Percentiles rank a stretch among this genome's conserved stretches.
Evolutionary conservation across 2,329 filamentous ascomycete species (phyloP).

Genomic region (Nothophaeocryptopus gaeumannii): DNA sequence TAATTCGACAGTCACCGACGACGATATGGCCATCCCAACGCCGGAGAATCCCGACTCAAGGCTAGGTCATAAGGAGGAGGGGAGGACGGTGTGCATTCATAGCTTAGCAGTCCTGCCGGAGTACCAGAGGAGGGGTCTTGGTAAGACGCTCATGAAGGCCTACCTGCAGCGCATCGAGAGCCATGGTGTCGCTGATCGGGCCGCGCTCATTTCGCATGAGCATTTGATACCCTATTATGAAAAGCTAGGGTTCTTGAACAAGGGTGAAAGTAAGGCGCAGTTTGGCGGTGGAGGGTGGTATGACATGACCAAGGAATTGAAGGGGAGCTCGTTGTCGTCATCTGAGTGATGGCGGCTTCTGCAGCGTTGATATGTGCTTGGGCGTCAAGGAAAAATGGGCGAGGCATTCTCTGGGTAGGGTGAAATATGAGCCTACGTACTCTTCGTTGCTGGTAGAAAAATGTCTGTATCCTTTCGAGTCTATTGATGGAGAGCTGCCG

Average conservation of each 20-base stretch:
- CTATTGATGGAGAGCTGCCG: too few species aligned
- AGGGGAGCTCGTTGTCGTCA: too few species aligned
- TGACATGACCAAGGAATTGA: constrained; percentile 64
- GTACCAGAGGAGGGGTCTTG: constrained; percentile 71
- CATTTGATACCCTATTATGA: constrained; percentile 73
- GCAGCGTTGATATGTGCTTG: too few species aligned
- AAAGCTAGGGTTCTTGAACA: constrained; percentile 67
- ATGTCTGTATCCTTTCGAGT: too few species aligned
- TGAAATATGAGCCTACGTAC: too few species aligned
- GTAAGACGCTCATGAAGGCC: constrained; percentile 68
- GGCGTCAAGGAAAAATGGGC: too few species aligned
- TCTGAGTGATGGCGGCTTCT: too few species aligned
- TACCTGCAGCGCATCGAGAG: constrained; percentile 75
- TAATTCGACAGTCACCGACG: constrained; percentile 64
- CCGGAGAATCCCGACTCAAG: constrained; percentile 40
- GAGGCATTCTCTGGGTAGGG: too few species aligned
- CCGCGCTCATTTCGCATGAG: constrained; percentile 75
- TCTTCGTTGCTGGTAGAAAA: too few species aligned
- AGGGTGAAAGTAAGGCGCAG: constrained; percentile 65
- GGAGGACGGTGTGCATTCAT: constrained; percentile 75
- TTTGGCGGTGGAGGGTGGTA: constrained; percentile 80
- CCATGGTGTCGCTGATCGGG: constrained; percentile 65
- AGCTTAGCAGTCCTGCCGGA: constrained; percentile 76
- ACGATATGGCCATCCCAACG: constrained; percentile 69
- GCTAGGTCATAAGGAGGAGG: constrained; percentile 70